A percentile compares a stretch with the other conserved stretches of the same genome.
Evolutionary conservation across 2,329 filamentous ascomycete species (phyloP).

Genomic region (Cytospora schulzeri): DNA sequence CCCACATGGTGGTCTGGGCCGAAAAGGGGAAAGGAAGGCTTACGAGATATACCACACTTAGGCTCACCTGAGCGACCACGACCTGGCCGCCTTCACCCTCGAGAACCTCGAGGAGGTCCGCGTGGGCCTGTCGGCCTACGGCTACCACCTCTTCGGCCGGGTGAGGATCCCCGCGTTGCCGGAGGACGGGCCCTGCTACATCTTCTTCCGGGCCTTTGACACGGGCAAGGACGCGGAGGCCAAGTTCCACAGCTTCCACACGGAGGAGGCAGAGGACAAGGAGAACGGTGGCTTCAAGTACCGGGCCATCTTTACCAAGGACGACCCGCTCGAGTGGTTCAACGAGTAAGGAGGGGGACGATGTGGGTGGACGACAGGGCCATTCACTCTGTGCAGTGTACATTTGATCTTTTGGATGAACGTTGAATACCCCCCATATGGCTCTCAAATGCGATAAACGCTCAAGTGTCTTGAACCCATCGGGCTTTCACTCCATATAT

Average conservation of each 20-base stretch:
- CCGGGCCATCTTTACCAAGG: conserved; percentile 48
- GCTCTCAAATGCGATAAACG: background rate
- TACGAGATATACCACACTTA: conserved; percentile 2
- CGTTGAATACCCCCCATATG: background rate
- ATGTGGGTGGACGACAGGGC: background rate
- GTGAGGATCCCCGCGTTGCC: conserved; percentile 47
- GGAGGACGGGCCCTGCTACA: conserved; percentile 42
- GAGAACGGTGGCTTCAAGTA: conserved; percentile 46
- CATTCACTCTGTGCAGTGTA: background rate
- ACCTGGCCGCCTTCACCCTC: conserved; percentile 41
- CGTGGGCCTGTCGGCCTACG: conserved; percentile 49
- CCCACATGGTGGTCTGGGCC: background rate
- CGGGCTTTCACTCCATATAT: background rate
- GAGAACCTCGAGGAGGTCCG: conserved; percentile 49
- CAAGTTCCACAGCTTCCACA: conserved; percentile 51
- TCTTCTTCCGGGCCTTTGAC: conserved; percentile 53
- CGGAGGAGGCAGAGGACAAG: conserved; percentile 45
- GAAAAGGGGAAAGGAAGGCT: background rate
- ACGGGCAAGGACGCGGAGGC: conserved; percentile 42
- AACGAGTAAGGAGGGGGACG: conserved; percentile 42
- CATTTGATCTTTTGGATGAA: background rate
- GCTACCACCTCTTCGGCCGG: conserved; percentile 52
- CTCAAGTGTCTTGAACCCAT: background rate
- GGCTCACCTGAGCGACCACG: conserved; percentile 41
- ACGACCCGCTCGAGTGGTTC: conserved; percentile 57